Conservation (phyloP, 164 flowering plant genomes). For the Paratinospora sagittata region DNA sequence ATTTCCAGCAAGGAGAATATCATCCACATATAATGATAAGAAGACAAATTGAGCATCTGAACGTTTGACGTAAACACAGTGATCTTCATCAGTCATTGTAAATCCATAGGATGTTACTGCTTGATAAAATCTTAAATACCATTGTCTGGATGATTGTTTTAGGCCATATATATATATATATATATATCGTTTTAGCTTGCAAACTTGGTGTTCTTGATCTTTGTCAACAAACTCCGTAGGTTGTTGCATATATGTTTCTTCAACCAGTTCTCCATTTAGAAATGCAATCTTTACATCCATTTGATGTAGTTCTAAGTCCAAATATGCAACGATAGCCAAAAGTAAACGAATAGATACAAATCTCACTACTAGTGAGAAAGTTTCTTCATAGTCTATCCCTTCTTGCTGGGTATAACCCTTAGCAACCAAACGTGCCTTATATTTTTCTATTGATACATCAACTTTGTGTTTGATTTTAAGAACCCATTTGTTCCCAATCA, state of each 20-base stretch:
- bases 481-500: background rate
- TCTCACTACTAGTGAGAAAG: background rate
- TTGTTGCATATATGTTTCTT: background rate
- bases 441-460: background rate
- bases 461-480: background rate
- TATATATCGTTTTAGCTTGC: no score
- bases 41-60: no score
- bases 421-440: background rate
- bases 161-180: background rate
- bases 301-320: background rate
- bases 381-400: background rate
- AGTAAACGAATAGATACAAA: background rate
- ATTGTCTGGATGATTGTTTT: background rate
- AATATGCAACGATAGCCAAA: background rate
- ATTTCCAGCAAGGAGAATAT: no score
- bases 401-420: background rate
- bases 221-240: background rate
- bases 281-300: background rate
- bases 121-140: background rate
- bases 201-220: background rate
- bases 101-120: background rate
- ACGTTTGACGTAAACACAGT: no score
- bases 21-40: no score
- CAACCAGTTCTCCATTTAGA: background rate
- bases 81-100: no score